Evolutionary conservation across 148 eudicot species (phyloP).

Genomic region (Talinum fruticosum): DNA sequence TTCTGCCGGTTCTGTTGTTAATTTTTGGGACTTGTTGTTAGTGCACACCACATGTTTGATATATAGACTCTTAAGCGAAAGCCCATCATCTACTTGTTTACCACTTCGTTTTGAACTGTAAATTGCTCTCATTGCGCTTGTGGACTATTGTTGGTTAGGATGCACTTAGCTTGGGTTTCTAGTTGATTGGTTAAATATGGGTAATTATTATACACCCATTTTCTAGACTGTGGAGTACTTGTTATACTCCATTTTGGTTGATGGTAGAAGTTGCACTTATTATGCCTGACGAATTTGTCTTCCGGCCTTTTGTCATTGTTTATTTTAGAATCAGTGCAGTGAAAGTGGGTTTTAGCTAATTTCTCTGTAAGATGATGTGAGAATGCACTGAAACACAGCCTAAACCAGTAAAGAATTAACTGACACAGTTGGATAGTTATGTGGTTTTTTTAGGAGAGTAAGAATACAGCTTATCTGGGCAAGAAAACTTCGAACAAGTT

Average conservation of each 20-base stretch:
- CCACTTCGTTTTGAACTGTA: conserved; percentile 6
- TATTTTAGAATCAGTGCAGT: neutral
- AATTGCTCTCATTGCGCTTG: conserved; percentile 1
- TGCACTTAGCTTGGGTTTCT: conserved; percentile 11
- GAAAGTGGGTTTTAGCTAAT: neutral
- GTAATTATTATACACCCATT: conserved; percentile 12
- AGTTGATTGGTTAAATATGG: conserved; percentile 20
- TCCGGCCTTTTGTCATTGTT: neutral
- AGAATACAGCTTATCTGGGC: neutral
- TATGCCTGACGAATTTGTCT: neutral
- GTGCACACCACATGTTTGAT: conserved; percentile 29
- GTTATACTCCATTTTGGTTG: conserved; percentile 6
- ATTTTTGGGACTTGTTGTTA: neutral
- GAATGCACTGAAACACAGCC: neutral
- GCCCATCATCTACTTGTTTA: conserved; percentile 7
- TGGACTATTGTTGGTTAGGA: conserved; percentile 1
- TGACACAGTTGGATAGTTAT: neutral
- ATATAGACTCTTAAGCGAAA: conserved; percentile 9
- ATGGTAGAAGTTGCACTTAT: neutral
- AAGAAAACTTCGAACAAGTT: neutral
- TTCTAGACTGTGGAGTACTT: conserved; percentile 3
- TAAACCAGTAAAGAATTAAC: neutral
- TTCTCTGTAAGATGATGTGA: neutral
- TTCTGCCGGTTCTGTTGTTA: neutral
- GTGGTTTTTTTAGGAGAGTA: neutral